Base-by-base conservation (phyloP, 768 basidiomycete species). In the Russula sp. region DNA sequence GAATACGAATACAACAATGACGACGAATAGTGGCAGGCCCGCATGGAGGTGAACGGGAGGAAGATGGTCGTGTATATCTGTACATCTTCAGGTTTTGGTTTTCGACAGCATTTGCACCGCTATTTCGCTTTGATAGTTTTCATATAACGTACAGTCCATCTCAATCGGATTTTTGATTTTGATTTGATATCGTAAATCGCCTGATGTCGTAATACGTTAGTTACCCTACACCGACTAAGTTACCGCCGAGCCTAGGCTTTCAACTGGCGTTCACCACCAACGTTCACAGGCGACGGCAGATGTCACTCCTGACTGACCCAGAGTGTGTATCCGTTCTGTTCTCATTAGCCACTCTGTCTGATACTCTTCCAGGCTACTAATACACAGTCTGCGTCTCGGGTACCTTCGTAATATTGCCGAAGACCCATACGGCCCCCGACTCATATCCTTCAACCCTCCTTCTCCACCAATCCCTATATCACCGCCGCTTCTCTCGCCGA, bases 341-440 rank as follows among this genome's bases (percentile, higher is more conserved):
- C 36, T 13, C 36, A 36, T 13, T 5, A 0, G 13, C 3, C 13
- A 36, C 36, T 36, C 3, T 36, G 36, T 36, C 36, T 36, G 36
- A 36, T 26, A 40, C 36, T 50, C 13, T n/a, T 5, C 30, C 61
- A 88, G 86, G 52, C 85, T 87, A 72, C 79, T 96, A 42, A 89
- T 95, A 9, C 95, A 97, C 73, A 85, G 83, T 67, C 79, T 97
- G 6, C 87, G 94, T 6, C 79, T 98, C 30, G 85, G 88, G 14
- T 94, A 94, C 72, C 80, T 98, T n/a, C 89, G 93, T 65, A 85
- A 88, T 69, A 85, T 93, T 68, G 86, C 92, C 46, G 89, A 93
- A 62, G 94, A 97, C 71, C 86, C 88, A 1, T 92, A 94, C 71
- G 90, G 90, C 16, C 77, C 86, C 0, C 84, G 92, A 34, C 80